Evolutionary conservation across 495 filamentous ascomycete genomes (phyloP).

Genomic region (Annulohypoxylon moriforme): DNA sequence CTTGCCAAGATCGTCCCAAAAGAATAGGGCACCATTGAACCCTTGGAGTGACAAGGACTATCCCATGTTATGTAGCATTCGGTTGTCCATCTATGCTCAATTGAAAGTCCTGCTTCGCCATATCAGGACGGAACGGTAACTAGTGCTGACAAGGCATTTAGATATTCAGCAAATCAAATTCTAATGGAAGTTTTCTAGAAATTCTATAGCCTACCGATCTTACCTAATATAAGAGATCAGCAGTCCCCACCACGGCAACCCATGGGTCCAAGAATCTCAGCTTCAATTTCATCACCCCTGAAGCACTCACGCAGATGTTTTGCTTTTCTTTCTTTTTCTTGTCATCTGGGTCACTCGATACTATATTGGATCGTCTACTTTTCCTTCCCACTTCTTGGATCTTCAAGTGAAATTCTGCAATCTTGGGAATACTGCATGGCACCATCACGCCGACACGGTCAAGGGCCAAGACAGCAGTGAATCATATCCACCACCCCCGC

Average conservation of each 20-base stretch:
- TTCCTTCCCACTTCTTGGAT: conserved; percentile 1
- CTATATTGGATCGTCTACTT: conserved; percentile 2
- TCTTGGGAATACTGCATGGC: conserved; percentile 7
- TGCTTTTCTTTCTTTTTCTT: conserved; percentile 6
- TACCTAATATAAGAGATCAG: conserved; percentile 30
- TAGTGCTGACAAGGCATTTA: conserved; percentile 31
- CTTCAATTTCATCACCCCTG: conserved; percentile 27
- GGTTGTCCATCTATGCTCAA: conserved; percentile 14
- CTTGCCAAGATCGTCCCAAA: conserved; percentile 19
- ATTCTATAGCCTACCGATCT: conserved; percentile 20
- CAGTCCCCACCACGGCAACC: conserved; percentile 1
- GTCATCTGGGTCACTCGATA: conserved; percentile 8
- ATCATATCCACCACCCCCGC: conserved; percentile 4
- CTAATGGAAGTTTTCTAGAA: conserved; percentile 34
- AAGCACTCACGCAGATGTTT: conserved; percentile 8
- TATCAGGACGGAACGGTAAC: conserved; percentile 18
- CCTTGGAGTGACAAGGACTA: conserved; percentile 18
- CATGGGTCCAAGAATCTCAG: conserved; percentile 11
- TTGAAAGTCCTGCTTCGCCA: conserved; percentile 32
- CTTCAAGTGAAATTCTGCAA: neutral
- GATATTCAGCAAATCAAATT: conserved; percentile 23
- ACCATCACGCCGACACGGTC: conserved; percentile 1
- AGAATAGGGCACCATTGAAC: conserved; percentile 15
- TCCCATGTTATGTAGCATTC: conserved; percentile 27
- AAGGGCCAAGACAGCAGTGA: conserved; percentile 4